These are phyloP conservation scores for Cyclostephanos tholiformis DNA, from an alignment of 108 stramenopile species.

Conservation along the genomic window DNA sequence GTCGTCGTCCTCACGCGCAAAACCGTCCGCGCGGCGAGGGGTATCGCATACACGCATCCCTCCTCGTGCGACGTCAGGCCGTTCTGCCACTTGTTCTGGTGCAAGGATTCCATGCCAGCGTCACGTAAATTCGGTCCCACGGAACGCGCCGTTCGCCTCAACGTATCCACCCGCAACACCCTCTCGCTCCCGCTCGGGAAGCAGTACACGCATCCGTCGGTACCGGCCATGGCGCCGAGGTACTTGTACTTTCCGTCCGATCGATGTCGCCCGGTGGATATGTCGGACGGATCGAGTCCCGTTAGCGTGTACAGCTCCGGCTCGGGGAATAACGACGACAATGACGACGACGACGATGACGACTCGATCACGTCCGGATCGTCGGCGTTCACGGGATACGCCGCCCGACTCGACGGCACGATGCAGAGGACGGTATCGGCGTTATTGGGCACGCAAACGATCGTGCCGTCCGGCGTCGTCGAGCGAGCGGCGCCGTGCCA, in stretches of 20 bases:
- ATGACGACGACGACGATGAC: not conserved
- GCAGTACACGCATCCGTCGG: constrained; percentile 77
- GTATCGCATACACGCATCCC: constrained; percentile 85
- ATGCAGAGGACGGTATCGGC: constrained; percentile 76
- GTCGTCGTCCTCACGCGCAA: constrained; percentile 61
- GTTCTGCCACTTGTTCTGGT: constrained; percentile 93
- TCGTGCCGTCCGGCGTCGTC: constrained; percentile 53
- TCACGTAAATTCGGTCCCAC: constrained; percentile 78
- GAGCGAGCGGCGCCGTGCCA: constrained; percentile 85
- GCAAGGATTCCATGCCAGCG: constrained; percentile 57
- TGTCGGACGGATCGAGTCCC: constrained; percentile 34
- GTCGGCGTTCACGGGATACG: constrained; percentile 34
- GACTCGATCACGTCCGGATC: too few species aligned
- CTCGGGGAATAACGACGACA: constrained; percentile 20
- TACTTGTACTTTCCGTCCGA: constrained; percentile 89
- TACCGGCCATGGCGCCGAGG: constrained; percentile 76
- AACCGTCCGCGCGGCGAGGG: constrained; percentile 68
- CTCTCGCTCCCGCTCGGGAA: constrained; percentile 80
- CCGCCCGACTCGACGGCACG: constrained; percentile 44
- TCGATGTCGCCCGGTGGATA: constrained; percentile 75
- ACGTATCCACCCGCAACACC: constrained; percentile 74
- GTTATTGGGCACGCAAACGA: constrained; percentile 83
- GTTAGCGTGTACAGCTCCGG: constrained; percentile 37
- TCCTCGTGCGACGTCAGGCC: constrained; percentile 64
- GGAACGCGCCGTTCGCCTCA: constrained; percentile 34